Evolutionary conservation across 2,329 filamentous ascomycete species (phyloP), one percentile per base, ranked within the genome.

Genomic region (Paecilomyces fulvus): DNA sequence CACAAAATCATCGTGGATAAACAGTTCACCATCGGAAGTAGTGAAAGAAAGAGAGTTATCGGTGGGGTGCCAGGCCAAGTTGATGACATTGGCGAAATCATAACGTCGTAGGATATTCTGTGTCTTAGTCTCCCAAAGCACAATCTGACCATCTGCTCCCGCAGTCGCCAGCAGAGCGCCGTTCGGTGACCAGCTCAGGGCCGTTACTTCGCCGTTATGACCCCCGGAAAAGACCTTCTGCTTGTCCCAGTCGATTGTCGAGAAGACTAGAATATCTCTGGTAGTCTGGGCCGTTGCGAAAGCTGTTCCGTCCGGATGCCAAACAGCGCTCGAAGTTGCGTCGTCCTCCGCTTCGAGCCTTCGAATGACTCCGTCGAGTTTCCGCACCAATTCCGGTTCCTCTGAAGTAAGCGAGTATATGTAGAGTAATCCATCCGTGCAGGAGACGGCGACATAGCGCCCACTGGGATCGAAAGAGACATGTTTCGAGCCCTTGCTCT

Each of bases 241-340:
- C 63, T 88, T 87, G 68, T 91, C 89, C 89, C 92, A 96, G 69
- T 96, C 90, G 54, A 84, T 85, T 59, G 86, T 85, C n/a, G 92
- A 95, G 56, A 96, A 82, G 43, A 96, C 83, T 66, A 95, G 88
- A 28, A 96, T 84, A 69, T 95, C 87, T 74, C 87, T 83, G 21
- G 88, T 90, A 0, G 88, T 83, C 20, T 92, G 96, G 0, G 90
- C 85, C 20, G 89, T 86, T 1, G 90, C 92, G 72, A 99, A 95
- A 2, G 92, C 90, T 62, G 90, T 84, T 20, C 94, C 92, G 69
- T 97, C 92, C 0, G 95, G 95, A 74, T 97, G 94, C 94, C 94
- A 99, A 0, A 85, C 83, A 5, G 87, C 85, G 65, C 82, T 82
- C 3, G 90, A 87, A 61, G 86, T 91, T 5, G 83, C 80, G 59